Evolutionary conservation across 192 early-diverging fungal genomes (phyloP).

Genomic region (Coemansia sp.): DNA sequence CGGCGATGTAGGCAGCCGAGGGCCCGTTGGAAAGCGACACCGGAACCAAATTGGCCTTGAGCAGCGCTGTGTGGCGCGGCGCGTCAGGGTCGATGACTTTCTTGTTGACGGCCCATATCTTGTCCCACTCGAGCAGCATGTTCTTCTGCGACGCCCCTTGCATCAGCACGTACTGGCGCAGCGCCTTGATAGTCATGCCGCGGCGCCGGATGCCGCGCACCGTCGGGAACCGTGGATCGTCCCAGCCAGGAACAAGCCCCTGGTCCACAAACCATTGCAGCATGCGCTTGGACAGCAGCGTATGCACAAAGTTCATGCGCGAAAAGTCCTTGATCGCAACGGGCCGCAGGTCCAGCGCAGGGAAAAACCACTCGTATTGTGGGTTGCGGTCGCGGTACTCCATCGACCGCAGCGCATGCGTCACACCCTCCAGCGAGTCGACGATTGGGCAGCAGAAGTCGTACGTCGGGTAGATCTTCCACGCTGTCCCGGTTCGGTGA

Average conservation of each 20-base stretch:
- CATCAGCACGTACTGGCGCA: conserved; percentile 95
- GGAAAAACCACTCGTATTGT: conserved; percentile 96
- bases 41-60: conserved; percentile 65
- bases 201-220: conserved; percentile 89
- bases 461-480: conserved; percentile 98
- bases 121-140: conserved; percentile 97
- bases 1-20: conserved; percentile 39
- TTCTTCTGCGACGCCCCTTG: conserved; percentile 97
- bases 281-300: conserved; percentile 97
- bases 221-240: conserved; percentile 91
- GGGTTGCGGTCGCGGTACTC: conserved; percentile 98
- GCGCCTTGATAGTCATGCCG: conserved; percentile 97
- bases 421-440: conserved; percentile 95
- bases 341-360: conserved; percentile 79
- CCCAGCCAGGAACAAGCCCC: conserved; percentile 82
- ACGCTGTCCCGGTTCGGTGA: conserved; percentile 86
- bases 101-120: conserved; percentile 97
- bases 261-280: conserved; percentile 94
- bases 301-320: conserved; percentile 97
- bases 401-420: conserved; percentile 95
- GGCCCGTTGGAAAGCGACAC: conserved; percentile 65
- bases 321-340: conserved; percentile 95
- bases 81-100: conserved; percentile 95
- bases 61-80: conserved; percentile 85
- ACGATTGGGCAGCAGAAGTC: conserved; percentile 99